Conservation (phyloP, 305 asterid species). For the Solanum aculeatissimum region DNA sequence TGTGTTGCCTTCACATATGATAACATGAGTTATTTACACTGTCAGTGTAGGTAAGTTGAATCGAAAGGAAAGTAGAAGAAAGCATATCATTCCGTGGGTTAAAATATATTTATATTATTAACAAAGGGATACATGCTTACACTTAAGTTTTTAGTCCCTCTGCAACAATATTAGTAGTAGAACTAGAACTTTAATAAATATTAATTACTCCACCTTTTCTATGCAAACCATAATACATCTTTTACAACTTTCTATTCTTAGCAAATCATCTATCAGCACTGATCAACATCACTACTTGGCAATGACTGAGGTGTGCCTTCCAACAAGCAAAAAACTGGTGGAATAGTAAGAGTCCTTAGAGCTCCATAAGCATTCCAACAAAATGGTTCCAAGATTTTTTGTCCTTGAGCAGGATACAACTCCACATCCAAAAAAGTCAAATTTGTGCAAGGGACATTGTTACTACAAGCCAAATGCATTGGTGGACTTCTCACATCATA, state of each 20-base stretch:
- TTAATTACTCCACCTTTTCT: neutral
- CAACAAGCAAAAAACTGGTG: conserved; percentile 61
- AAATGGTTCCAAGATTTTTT: conserved; percentile 38
- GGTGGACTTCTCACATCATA: conserved; percentile 74
- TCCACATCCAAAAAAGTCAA: conserved; percentile 48
- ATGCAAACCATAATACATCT: neutral
- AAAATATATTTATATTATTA: neutral
- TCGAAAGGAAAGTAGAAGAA: neutral
- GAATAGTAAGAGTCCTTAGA: conserved; percentile 31
- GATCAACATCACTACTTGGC: conserved; percentile 28
- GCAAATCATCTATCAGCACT: conserved; percentile 22
- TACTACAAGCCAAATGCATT: conserved; percentile 74
- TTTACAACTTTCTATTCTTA: neutral
- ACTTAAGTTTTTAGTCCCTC: neutral
- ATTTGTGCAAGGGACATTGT: conserved; percentile 65
- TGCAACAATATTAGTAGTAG: neutral
- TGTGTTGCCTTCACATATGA: too few species aligned
- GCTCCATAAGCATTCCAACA: conserved; percentile 88
- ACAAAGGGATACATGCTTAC: neutral
- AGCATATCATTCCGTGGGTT: neutral
- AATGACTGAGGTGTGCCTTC: conserved; percentile 42
- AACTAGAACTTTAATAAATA: neutral
- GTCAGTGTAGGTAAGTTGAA: neutral
- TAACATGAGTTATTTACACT: too few species aligned
- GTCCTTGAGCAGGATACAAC: conserved; percentile 50